Evolutionary conservation across 2,329 filamentous ascomycete genomes (phyloP).

Genomic region (Aspergillus tanneri): DNA sequence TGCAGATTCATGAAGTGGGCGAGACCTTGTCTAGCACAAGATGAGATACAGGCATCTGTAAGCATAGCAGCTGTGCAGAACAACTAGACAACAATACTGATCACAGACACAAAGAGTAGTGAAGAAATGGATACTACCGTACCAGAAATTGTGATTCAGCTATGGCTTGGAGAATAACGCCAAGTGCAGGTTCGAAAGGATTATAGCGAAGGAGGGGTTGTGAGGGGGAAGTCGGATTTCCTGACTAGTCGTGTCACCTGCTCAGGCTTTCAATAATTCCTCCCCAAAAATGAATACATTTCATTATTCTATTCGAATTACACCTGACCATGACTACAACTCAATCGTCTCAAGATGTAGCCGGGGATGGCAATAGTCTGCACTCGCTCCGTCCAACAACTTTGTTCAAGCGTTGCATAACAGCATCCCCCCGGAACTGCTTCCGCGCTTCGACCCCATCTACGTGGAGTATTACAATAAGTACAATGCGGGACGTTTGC

Average conservation of each 20-base stretch:
- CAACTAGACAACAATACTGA: too few relatives aligned
- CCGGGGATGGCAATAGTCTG: conserved; percentile 23
- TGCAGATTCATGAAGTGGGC: too few relatives aligned
- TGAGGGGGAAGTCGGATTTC: background rate
- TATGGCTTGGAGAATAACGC: background rate
- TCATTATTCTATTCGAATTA: too few relatives aligned
- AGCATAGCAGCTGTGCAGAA: too few relatives aligned
- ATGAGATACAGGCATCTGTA: too few relatives aligned
- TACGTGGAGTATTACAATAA: conserved; percentile 46
- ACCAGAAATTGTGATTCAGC: background rate
- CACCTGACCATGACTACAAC: conserved; percentile 1
- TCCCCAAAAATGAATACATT: too few relatives aligned
- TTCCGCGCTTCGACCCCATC: conserved; percentile 40
- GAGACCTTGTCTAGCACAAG: too few relatives aligned
- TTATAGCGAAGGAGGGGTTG: conserved; percentile 4
- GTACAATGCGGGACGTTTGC: conserved; percentile 43
- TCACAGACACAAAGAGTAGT: too few relatives aligned
- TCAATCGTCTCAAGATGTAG: conserved; percentile 13
- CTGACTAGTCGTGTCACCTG: background rate
- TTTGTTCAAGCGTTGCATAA: conserved; percentile 42
- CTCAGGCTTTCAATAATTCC: background rate
- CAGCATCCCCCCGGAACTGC: conserved; percentile 40
- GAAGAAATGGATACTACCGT: too few relatives aligned
- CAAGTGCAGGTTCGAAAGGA: background rate
- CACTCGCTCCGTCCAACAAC: conserved; percentile 26